Evolutionary conservation across 2,329 filamentous ascomycete species (phyloP), one percentile per base, ranked within the genome.

Genomic region (Epicoccum sorghinum): DNA sequence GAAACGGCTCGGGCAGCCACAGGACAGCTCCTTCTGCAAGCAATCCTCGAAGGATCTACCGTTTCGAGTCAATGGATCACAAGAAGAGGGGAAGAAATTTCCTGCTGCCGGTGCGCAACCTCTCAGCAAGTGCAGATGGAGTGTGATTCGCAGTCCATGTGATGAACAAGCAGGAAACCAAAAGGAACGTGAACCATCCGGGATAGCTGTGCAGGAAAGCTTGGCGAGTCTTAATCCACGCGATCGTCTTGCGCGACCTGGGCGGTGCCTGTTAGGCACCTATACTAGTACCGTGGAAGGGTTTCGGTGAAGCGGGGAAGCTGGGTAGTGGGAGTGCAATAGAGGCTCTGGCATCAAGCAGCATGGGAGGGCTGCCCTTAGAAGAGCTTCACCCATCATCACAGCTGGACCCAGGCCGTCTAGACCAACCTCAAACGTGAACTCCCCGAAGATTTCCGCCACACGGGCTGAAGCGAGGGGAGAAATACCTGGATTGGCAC

Each of bases 171-270:
- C 29, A 45, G 13, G 39, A 22, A 43, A 46, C 37, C 32, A 47
- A 45, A 62, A 55, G 49, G 43, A 52, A 56, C 45, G n/a, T 42
- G 33, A 45, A 12, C 27, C 32, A 52, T 27, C 29, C 27, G 39
- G 47, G 49, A 48, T 14, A 37, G 18, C 27, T 41, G 32, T 25
- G 43, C 38, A 37, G 39, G 14, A 57, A 62, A 65, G 66, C 67
- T 70, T 71, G 67, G 66, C 65, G 47, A 57, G 44, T 62, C 63
- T 66, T 65, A 62, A 54, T 54, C 47, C 42, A 42, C 49, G 52
- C 57, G 50, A 51, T 45, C 42, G 42, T 52, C 30, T 44, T 33
- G 30, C 57, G 60, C 43, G 41, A 40, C 39, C 52, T 52, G 57
- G 56, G 43, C 55, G 30, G 53, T 56, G 57, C 55, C 32, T 52